These are phyloP conservation scores for Sporothrix phasma DNA, from an alignment of 2,329 filamentous ascomycete species.

Conservation along the genomic window DNA sequence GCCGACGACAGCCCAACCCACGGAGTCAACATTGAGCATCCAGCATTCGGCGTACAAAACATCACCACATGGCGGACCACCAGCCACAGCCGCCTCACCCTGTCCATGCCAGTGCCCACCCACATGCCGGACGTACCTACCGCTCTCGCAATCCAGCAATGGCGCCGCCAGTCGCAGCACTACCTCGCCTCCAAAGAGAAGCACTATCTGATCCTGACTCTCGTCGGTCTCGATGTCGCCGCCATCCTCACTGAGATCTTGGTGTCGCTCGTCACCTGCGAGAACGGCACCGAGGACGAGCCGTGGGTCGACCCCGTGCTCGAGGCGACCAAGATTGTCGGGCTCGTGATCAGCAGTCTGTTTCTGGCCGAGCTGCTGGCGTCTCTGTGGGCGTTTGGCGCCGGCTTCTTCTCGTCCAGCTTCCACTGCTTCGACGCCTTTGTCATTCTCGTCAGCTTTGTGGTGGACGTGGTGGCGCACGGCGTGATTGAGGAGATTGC, in stretches of 20 bases:
- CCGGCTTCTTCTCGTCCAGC: conserved; percentile 43
- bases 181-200: conserved; percentile 27
- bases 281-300: conserved; percentile 31
- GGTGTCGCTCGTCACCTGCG: conserved; percentile 39
- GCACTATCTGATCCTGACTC: conserved; percentile 35
- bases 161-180: conserved; percentile 14
- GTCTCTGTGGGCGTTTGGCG: conserved; percentile 49
- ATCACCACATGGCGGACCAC: background rate
- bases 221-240: conserved; percentile 37
- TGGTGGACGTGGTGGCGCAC: conserved; percentile 50
- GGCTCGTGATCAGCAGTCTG: conserved; percentile 51
- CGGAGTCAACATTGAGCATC: too few species aligned
- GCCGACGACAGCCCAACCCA: background rate
- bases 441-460: conserved; percentile 52
- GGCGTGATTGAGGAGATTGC: conserved; percentile 54
- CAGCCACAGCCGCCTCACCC: background rate
- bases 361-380: conserved; percentile 54
- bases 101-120: background rate
- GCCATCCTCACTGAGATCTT: conserved; percentile 39
- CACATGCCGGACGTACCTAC: background rate
- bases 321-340: conserved; percentile 37
- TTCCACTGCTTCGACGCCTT: conserved; percentile 57
- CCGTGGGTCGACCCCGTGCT: conserved; percentile 33
- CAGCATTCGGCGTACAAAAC: background rate
- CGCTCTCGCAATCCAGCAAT: background rate